Percentiles rank a stretch among this genome's conserved stretches.
phyloP scores from a whole-genome alignment of 2,329 filamentous ascomycete species.

The Botrytis paeoniae region DNA sequence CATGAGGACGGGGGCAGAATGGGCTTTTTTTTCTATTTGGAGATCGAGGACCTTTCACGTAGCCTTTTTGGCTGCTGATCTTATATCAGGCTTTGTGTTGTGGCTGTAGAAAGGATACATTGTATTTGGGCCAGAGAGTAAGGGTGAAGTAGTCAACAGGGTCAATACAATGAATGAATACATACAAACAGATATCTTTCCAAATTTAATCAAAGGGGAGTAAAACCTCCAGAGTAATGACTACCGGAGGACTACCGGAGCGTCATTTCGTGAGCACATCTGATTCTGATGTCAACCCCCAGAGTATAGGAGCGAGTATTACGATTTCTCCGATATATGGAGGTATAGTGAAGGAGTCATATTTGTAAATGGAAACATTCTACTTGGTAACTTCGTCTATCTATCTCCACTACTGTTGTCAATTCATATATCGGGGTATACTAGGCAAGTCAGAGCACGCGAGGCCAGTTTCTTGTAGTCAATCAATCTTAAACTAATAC shows the following conservation, averaged over 20 bases:
- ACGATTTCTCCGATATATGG: neutral
- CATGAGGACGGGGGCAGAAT: conserved; percentile 30
- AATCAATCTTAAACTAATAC: neutral
- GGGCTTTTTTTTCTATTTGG: conserved; percentile 28
- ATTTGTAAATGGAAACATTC: neutral
- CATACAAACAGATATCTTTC: neutral
- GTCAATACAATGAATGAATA: neutral
- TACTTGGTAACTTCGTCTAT: neutral
- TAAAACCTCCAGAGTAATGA: neutral
- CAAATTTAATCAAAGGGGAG: neutral
- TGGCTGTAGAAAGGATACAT: neutral
- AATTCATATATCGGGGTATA: neutral
- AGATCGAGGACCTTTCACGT: neutral
- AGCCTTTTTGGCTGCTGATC: neutral
- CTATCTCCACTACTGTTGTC: neutral
- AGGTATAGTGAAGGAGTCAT: neutral
- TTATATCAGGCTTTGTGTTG: neutral
- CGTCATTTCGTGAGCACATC: neutral
- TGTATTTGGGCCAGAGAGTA: neutral
- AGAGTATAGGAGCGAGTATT: neutral
- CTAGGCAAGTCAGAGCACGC: neutral
- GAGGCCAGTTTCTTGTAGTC: neutral
- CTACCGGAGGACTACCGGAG: neutral
- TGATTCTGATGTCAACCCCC: neutral
- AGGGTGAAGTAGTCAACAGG: neutral